Percentiles rank a stretch among this genome's conserved stretches.
Evolutionary conservation across 2,329 filamentous ascomycete species (phyloP).

Genomic region (Epichloe uncinata): DNA sequence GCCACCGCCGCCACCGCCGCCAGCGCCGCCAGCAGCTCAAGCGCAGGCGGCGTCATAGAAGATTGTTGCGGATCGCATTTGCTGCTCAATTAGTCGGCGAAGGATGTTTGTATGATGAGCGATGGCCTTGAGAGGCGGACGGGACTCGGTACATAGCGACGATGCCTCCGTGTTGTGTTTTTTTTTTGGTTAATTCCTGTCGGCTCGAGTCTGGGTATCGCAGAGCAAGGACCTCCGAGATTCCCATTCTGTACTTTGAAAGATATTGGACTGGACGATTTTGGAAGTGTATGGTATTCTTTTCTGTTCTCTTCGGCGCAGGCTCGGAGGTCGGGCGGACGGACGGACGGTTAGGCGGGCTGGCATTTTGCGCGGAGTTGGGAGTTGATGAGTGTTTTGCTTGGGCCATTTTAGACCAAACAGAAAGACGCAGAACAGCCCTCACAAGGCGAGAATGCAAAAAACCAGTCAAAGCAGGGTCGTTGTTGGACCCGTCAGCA

Average conservation of each 20-base stretch:
- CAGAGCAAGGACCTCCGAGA: not conserved
- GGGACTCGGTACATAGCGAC: constrained; percentile 3
- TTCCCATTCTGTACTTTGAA: not conserved
- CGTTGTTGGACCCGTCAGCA: not conserved
- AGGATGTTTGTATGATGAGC: constrained; percentile 11
- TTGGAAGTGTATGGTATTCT: constrained; percentile 8
- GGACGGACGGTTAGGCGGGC: constrained; percentile 8
- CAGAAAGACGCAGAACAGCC: constrained; percentile 7
- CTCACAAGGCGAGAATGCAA: constrained; percentile 7
- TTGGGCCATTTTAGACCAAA: not conserved
- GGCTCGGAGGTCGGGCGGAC: not conserved
- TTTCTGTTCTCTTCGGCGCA: not conserved
- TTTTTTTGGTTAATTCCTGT: not conserved
- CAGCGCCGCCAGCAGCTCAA: constrained; percentile 9
- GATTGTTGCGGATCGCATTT: not conserved
- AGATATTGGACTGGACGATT: not conserved
- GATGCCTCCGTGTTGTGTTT: not conserved
- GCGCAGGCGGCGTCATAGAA: constrained; percentile 15
- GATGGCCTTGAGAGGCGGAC: not conserved
- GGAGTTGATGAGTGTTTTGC: constrained; percentile 12
- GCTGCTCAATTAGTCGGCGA: constrained; percentile 1
- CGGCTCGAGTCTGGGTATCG: not conserved
- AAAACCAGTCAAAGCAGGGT: constrained; percentile 4
- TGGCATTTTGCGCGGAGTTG: constrained; percentile 25
- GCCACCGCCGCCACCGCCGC: constrained; percentile 10